A percentile compares a stretch with the other conserved stretches of the same genome.
Evolutionary conservation across 1,284 basidiomycete genomes (phyloP).

Genomic region (Leccinum fallax): DNA sequence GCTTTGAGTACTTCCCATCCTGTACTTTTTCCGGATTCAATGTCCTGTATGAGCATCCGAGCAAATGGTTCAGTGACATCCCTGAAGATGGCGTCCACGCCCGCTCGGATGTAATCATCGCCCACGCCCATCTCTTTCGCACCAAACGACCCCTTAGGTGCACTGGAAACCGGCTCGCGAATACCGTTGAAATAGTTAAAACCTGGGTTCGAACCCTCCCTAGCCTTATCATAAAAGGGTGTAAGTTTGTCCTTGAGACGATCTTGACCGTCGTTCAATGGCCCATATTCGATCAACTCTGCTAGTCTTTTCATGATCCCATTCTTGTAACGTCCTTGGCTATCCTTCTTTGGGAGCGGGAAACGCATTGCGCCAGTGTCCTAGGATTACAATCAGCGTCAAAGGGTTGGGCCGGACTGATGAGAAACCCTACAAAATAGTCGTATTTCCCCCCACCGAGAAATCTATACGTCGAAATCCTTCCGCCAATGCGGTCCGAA

Average conservation of each 20-base stretch:
- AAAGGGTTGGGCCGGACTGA: neutral
- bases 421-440: conserved; percentile 14
- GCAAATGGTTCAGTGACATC: conserved; percentile 15
- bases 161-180: conserved; percentile 4
- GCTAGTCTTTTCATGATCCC: conserved; percentile 35
- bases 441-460: conserved; percentile 12
- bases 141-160: conserved; percentile 5
- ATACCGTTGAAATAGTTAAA: conserved; percentile 19
- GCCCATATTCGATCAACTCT: conserved; percentile 23
- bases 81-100: conserved; percentile 5
- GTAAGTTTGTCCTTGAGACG: conserved; percentile 12
- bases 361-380: conserved; percentile 39
- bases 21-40: neutral
- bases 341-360: conserved; percentile 20
- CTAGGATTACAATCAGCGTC: neutral
- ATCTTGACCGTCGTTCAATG: conserved; percentile 17
- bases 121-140: conserved; percentile 14
- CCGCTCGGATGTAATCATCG: conserved; percentile 13
- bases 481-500: conserved; percentile 31
- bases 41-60: conserved; percentile 11
- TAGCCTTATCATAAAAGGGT: conserved; percentile 8
- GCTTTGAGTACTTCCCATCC: conserved; percentile 19
- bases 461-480: conserved; percentile 39
- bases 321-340: conserved; percentile 20
- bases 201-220: conserved; percentile 5